Base-by-base conservation (phyloP, 192 early-diverging fungal genomes). In the Coemansia sp. region DNA sequence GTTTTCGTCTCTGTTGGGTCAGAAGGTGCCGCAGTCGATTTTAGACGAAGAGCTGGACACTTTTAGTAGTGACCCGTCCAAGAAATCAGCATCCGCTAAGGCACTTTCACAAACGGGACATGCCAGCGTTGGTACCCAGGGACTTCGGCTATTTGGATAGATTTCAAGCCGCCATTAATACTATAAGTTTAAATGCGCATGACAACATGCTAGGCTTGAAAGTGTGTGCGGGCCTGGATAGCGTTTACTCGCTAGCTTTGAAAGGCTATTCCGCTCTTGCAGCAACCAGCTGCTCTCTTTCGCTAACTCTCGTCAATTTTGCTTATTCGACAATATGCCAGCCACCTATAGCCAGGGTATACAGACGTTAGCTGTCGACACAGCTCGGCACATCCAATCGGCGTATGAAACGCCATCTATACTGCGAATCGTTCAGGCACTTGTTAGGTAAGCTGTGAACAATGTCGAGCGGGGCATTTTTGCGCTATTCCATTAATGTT, bases 1-100 rank as follows among this genome's bases (percentile, higher is more conserved):
- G 21, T 97, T 95, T 70, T 82, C 88, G 0, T 89, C 90, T 14
- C 77, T 98, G 63, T 85, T 98, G 6, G 95, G 95, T 8, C 83
- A 88, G 65, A 84, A 78, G 64, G 73, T 83, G 41, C 79, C 79
- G 11, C 57, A 82, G 59, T 77, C 74, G 0, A 77, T 82, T 27
- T 57, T 82, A 27, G 79, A 82, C 37, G 74, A 48, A 1, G 75
- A 82, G 29, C 4, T 51, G 6, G 75, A 77, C n/a, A 27, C 50
- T 2, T 19, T 59, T 36, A 39, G 7, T 21, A 8, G 33, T 8
- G 51, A 27, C 34, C 36, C n/a, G 5, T 36, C 63, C 3, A 48
- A 65, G 44, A 3, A 57, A 6, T 1, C 54, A 40, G 37, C 59
- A 27, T 59, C 50, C 4, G 40, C 60, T n/a, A 61, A 59, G 53